These are phyloP conservation scores for Xylariales sp. DNA, from an alignment of 2,329 filamentous ascomycete species.

Conservation along the genomic window DNA sequence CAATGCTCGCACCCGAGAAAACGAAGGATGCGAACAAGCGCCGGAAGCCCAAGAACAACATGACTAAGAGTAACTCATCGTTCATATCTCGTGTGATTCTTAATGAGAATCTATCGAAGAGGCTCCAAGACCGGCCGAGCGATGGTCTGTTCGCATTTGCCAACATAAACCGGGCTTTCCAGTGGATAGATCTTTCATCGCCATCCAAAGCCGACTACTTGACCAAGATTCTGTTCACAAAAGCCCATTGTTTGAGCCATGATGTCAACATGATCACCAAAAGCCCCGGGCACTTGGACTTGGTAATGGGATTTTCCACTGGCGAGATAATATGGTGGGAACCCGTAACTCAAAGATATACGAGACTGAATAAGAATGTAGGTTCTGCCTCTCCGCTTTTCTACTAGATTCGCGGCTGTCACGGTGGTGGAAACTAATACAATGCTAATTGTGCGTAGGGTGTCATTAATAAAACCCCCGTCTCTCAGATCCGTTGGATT, in stretches of 20 bases:
- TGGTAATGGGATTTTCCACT: slow-evolving; percentile 93
- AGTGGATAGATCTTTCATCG: slow-evolving; percentile 90
- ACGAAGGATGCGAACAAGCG: slow-evolving; percentile 74
- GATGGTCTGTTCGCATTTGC: slow-evolving; percentile 88
- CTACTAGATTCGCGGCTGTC: too few relatives aligned
- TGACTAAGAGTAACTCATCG: slow-evolving; percentile 96
- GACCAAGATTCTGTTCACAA: slow-evolving; percentile 95
- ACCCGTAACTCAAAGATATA: slow-evolving; percentile 92
- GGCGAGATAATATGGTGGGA: slow-evolving; percentile 99
- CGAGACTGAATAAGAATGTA: slow-evolving; percentile 92
- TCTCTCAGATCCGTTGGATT: slow-evolving; percentile 88
- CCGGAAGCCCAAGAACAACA: slow-evolving; percentile 95
- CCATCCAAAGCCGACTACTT: slow-evolving; percentile 78
- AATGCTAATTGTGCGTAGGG: slow-evolving; percentile 48
- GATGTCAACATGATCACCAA: slow-evolving; percentile 86
- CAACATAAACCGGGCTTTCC: slow-evolving; percentile 91
- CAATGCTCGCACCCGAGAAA: slow-evolving; percentile 59
- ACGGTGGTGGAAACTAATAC: too few relatives aligned
- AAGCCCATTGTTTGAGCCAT: slow-evolving; percentile 91
- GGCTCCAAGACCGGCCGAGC: slow-evolving; percentile 69
- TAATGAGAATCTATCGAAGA: slow-evolving; percentile 75
- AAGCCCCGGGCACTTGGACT: slow-evolving; percentile 73
- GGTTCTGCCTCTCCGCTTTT: slow-evolving; percentile 15
- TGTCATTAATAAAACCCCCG: slow-evolving; percentile 78
- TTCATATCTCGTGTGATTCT: slow-evolving; percentile 97